Evolutionary conservation across 2,329 filamentous ascomycete species (phyloP).

Genomic region (Calonectria pauciramosa): DNA sequence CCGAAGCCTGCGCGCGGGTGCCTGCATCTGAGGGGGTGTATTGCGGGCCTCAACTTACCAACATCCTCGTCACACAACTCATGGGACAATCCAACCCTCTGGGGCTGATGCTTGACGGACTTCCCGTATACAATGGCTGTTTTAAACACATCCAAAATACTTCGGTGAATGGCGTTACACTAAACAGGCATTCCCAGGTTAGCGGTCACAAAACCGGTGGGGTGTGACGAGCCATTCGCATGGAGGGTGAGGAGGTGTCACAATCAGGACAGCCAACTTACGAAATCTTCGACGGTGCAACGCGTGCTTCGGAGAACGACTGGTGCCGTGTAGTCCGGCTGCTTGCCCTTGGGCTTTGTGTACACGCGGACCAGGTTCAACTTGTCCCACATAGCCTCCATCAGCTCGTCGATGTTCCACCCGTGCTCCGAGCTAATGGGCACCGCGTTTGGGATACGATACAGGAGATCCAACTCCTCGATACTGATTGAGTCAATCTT

Average conservation of each 20-base stretch:
- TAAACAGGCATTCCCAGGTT: slow-evolving; percentile 60
- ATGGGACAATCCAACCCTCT: slow-evolving; percentile 91
- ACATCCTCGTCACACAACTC: slow-evolving; percentile 98
- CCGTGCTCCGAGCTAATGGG: slow-evolving; percentile 98
- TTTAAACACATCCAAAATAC: slow-evolving; percentile 96
- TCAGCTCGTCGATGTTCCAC: slow-evolving; percentile 97
- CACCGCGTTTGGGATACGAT: slow-evolving; percentile 96
- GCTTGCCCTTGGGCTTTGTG: slow-evolving; percentile 96
- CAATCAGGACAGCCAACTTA: slow-evolving; percentile 64
- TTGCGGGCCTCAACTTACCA: slow-evolving; percentile 69
- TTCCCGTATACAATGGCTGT: slow-evolving; percentile 96
- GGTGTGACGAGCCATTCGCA: slow-evolving; percentile 25
- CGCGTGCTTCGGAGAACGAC: slow-evolving; percentile 87
- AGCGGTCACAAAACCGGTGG: slow-evolving; percentile 38
- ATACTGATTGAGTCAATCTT: slow-evolving; percentile 99
- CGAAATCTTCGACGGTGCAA: slow-evolving; percentile 97
- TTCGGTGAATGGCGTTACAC: slow-evolving; percentile 98
- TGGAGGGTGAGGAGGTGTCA: slow-evolving; percentile 11
- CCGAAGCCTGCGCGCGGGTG: slow-evolving; percentile 26
- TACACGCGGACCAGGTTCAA: slow-evolving; percentile 92
- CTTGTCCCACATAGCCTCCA: slow-evolving; percentile 99
- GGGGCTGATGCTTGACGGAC: slow-evolving; percentile 98
- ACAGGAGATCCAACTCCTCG: slow-evolving; percentile 95
- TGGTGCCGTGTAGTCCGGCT: slow-evolving; percentile 91
- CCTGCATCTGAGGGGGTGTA: slow-evolving; percentile 25